These are phyloP conservation scores for Kazachstania taianensis DNA, from an alignment of 805 yeast genomes.

Conservation along the genomic window DNA sequence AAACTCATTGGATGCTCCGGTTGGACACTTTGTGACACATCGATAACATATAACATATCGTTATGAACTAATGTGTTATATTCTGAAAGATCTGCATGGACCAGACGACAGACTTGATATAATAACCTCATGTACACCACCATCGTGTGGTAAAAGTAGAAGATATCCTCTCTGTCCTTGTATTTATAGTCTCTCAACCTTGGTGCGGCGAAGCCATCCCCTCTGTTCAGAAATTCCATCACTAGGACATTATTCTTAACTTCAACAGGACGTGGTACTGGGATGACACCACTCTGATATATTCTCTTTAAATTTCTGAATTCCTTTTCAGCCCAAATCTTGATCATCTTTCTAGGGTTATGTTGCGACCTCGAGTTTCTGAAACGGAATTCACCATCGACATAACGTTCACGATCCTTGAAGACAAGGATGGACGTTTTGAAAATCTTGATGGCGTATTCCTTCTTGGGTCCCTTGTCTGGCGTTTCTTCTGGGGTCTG, in stretches of 20 bases:
- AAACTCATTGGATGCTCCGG: conserved; percentile 96
- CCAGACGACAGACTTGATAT: conserved; percentile 79
- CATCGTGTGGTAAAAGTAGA: conserved; percentile 64
- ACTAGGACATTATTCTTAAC: conserved; percentile 82
- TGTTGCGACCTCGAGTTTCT: conserved; percentile 76
- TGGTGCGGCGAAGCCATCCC: conserved; percentile 81
- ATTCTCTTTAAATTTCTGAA: conserved; percentile 84
- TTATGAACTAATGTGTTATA: conserved; percentile 84
- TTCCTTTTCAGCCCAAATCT: conserved; percentile 97
- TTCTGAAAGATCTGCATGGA: conserved; percentile 95
- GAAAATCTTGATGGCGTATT: conserved; percentile 84
- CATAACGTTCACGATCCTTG: conserved; percentile 92
- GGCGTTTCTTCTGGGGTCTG: neutral
- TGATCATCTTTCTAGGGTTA: conserved; percentile 95
- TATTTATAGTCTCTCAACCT: conserved; percentile 77
- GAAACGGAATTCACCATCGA: conserved; percentile 91
- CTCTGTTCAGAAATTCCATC: conserved; percentile 82
- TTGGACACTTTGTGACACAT: conserved; percentile 95
- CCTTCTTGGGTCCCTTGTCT: conserved; percentile 32
- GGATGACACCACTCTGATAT: conserved; percentile 58
- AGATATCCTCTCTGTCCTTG: conserved; percentile 53
- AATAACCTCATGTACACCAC: conserved; percentile 75
- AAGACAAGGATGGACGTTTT: conserved; percentile 95
- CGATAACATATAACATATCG: conserved; percentile 72
- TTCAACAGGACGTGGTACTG: conserved; percentile 90